A percentile compares a stretch with the other conserved stretches of the same genome.
phyloP scores from a whole-genome alignment of 2,329 filamentous ascomycete genomes.

The Claviceps maximensis region DNA sequence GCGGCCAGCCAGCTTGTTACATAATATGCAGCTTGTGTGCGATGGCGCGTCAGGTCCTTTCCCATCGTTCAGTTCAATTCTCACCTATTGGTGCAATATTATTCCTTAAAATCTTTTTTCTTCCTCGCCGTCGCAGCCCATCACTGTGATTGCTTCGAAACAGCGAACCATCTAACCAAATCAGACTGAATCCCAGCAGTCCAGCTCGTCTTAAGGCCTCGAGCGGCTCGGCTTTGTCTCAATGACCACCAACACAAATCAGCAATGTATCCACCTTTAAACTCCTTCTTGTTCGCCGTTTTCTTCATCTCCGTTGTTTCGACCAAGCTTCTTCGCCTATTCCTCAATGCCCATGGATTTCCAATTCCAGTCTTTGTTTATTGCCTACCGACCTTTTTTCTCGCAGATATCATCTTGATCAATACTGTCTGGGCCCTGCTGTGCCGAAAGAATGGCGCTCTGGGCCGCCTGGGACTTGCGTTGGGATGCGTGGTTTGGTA shows the following conservation, averaged over 20 bases:
- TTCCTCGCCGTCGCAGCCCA: not conserved
- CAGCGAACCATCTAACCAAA: not conserved
- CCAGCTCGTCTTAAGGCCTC: not conserved
- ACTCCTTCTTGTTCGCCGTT: conserved; percentile 17
- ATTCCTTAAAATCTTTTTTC: not conserved
- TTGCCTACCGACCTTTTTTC: conserved; percentile 19
- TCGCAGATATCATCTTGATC: conserved; percentile 16
- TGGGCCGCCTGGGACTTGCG: conserved; percentile 11
- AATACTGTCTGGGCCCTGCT: conserved; percentile 14
- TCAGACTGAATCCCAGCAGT: not conserved
- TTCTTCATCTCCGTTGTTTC: conserved; percentile 16
- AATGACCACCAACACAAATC: conserved; percentile 3
- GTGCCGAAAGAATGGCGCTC: conserved; percentile 12
- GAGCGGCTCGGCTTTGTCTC: not conserved
- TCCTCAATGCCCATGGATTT: conserved; percentile 14
- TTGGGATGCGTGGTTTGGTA: conserved; percentile 15
- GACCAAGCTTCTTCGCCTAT: conserved; percentile 17
- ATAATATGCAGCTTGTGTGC: not conserved
- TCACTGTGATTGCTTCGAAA: not conserved
- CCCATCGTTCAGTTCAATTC: not conserved
- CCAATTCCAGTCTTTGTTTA: conserved; percentile 16
- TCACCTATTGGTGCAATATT: not conserved
- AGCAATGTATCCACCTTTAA: conserved; percentile 9
- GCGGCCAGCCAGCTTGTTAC: not conserved
- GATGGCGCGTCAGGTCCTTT: not conserved